These are phyloP conservation scores for Choanephora cucurbitarum DNA, from an alignment of 371 early-diverging fungal genomes.

Conservation along the genomic window DNA sequence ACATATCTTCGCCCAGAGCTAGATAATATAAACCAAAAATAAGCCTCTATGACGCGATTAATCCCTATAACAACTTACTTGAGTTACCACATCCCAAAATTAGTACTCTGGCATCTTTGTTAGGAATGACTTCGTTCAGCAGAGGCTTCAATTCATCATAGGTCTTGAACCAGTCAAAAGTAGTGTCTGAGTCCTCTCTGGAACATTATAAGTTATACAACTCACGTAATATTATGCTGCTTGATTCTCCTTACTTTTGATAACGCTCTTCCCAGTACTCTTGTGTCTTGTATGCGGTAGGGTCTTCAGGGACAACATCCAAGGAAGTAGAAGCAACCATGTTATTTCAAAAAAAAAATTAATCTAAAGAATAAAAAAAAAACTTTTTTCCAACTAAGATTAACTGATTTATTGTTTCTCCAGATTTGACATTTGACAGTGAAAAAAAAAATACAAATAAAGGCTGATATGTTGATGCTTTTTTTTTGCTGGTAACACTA, in stretches of 20 bases:
- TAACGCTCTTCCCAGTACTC: constrained; percentile 68
- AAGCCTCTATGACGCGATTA: too few species aligned
- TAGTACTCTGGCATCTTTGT: constrained; percentile 61
- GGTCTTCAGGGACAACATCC: constrained; percentile 64
- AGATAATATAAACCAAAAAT: background rate
- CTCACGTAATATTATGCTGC: background rate
- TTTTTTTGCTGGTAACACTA: too few species aligned
- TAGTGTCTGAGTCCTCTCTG: constrained; percentile 55
- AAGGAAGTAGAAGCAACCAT: constrained; percentile 48
- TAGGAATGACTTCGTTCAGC: constrained; percentile 56
- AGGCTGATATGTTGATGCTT: too few species aligned
- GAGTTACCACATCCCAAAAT: constrained; percentile 85
- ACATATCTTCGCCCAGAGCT: constrained; percentile 83
- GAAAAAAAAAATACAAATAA: too few species aligned
- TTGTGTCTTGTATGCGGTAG: constrained; percentile 64
- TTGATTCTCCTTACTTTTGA: constrained; percentile 29
- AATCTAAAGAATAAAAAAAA: constrained; percentile 15
- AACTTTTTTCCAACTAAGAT: constrained; percentile 1
- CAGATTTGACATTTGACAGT: too few species aligned
- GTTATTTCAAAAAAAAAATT: background rate
- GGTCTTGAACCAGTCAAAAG: constrained; percentile 89
- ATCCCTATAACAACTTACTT: too few species aligned
- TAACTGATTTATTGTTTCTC: too few species aligned
- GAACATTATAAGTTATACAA: constrained; percentile 1
- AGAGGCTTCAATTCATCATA: constrained; percentile 72